Evolutionary conservation across 495 filamentous ascomycete species (phyloP), one percentile per base, ranked within the genome.

Genomic region (Annulohypoxylon nitens): DNA sequence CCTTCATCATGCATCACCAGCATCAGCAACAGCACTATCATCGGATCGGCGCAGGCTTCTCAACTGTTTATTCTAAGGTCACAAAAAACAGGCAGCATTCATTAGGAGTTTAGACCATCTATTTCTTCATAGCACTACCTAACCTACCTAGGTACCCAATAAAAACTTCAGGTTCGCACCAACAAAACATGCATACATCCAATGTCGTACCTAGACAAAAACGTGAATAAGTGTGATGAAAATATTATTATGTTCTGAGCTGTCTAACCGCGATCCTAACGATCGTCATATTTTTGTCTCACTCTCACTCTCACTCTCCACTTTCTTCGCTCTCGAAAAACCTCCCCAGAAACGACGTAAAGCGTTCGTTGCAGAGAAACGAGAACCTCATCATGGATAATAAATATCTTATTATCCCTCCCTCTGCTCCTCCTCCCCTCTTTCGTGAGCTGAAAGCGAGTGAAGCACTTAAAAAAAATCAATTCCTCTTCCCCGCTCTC

Each of bases 311-410:
- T 30, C 36, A 39, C 39, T 43, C 39, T 43, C 30, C 30, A 30
- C 30, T 30, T 6, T 30, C 30, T n/a, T 43, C 12, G 14, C 39
- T 43, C 39, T n/a, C 36, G 20, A 25, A 25, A 25, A 23, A 51
- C 70, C 43, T 74, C 66, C 71, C 61, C 61, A 74, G 62, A 75
- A 62, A 64, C 72, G 51, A 60, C 57, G 57, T 67, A 20, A 68
- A 62, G 48, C 59, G 41, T 73, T 51, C 59, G 41, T 73, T 43
- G 57, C 63, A 26, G 16, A 60, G 39, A 63, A 41, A 34, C 14
- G 26, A 18, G 53, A 18, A 20, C 43, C n/a, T 57, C 14, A 37
- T 57, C 14, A 37, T 26, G 20, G 11, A 14, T 33, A 33, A 16
- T 11, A 30, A 6, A 30, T 30, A 30, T 30, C 30, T 30, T 30